phyloP scores from a whole-genome alignment of 2,329 filamentous ascomycete species.

The Xylariaceae sp. region DNA sequence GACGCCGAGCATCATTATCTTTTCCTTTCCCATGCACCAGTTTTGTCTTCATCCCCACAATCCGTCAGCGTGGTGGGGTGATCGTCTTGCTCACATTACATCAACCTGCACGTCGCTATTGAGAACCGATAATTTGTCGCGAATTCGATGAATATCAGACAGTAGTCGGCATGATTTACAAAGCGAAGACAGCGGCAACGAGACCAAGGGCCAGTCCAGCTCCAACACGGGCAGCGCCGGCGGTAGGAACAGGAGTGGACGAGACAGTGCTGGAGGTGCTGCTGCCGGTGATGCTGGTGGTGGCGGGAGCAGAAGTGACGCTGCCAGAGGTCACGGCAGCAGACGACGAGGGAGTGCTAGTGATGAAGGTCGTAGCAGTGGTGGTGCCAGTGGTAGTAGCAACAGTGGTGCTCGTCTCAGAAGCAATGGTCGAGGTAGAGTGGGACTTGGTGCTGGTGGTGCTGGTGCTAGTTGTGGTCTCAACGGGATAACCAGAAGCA shows the following conservation, averaged over 20 bases:
- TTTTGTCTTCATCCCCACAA: conserved; percentile 15
- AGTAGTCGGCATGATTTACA: conserved; percentile 1
- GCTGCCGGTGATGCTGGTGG: conserved; percentile 25
- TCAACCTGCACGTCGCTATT: neutral
- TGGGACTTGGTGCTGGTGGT: conserved; percentile 8
- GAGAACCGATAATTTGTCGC: no score
- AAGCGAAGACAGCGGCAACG: conserved; percentile 41
- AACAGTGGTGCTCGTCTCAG: neutral
- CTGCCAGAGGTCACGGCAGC: conserved; percentile 5
- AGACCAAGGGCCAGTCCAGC: conserved; percentile 41
- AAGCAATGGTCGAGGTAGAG: neutral
- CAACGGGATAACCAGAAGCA: neutral
- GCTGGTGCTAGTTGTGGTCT: neutral
- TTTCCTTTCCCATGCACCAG: neutral
- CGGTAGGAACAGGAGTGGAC: conserved; percentile 19
- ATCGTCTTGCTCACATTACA: neutral
- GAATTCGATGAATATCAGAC: no score
- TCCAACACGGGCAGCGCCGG: conserved; percentile 33
- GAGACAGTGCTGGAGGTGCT: neutral
- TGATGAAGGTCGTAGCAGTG: conserved; percentile 5
- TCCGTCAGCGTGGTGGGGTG: neutral
- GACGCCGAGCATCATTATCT: no score
- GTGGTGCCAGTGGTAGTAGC: conserved; percentile 1
- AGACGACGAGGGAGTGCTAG: neutral
- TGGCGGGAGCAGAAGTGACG: conserved; percentile 6